phyloP scores from a whole-genome alignment of 495 filamentous ascomycete species.

The Hypoxylon crocopeplum region DNA sequence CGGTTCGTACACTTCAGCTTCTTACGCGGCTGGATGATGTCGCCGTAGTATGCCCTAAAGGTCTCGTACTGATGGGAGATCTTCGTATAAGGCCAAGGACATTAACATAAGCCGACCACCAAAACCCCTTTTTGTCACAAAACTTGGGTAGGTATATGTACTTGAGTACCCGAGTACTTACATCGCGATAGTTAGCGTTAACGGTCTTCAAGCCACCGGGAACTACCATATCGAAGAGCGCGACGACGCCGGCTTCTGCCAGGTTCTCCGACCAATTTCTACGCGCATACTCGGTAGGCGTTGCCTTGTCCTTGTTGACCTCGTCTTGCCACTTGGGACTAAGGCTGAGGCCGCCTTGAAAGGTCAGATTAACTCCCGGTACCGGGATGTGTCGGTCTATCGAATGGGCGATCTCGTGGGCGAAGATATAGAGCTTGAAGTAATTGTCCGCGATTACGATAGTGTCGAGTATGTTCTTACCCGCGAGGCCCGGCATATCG shows the following conservation, averaged over 20 bases:
- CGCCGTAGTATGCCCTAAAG: conserved; percentile 7
- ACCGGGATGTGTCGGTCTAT: conserved; percentile 34
- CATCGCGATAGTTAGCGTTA: conserved; percentile 22
- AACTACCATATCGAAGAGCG: conserved; percentile 40
- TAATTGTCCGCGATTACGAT: conserved; percentile 2
- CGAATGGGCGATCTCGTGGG: conserved; percentile 42
- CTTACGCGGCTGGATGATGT: conserved; percentile 1
- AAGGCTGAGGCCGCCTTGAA: conserved; percentile 22
- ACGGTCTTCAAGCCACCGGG: conserved; percentile 35
- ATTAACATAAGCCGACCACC: too few species aligned
- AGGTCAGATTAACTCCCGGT: background rate
- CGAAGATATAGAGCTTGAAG: conserved; percentile 16
- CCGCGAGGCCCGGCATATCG: background rate
- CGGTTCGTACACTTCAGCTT: background rate
- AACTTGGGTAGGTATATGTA: too few species aligned
- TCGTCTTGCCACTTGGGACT: conserved; percentile 36
- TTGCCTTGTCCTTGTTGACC: conserved; percentile 37
- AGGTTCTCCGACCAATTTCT: conserved; percentile 40
- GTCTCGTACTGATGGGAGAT: conserved; percentile 38
- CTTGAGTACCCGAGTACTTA: background rate
- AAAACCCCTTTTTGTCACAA: background rate
- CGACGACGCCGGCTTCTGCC: conserved; percentile 42
- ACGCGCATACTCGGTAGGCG: conserved; percentile 36
- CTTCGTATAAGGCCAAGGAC: too few species aligned
- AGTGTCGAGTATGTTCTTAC: conserved; percentile 2